Base-by-base conservation (phyloP, 305 asterid genomes). In the Plantago rigida region DNA sequence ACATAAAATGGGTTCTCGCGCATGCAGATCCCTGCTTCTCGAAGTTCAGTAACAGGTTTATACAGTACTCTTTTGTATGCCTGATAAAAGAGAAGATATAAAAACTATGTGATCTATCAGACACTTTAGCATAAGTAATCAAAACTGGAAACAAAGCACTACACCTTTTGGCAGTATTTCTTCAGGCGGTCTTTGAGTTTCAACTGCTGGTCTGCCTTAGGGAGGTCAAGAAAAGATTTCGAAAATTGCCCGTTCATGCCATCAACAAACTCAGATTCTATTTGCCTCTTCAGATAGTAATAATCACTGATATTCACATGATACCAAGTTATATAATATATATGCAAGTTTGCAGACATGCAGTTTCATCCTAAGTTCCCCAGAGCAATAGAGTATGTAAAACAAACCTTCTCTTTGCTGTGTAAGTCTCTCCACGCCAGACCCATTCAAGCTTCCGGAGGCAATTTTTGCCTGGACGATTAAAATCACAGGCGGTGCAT, bases 11-110 rank as follows among this genome's bases (percentile, higher is more conserved):
- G 85, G 78, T 92, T 92, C 81, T 92, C 99, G 60, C 99, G 86
- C 99, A 92, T 92, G 79, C 99, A 92, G 77, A 92, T 86, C 77
- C 94, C 96, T 57, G 99, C 99, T 74, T 92, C 97, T 69, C 95
- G 96, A 74, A 89, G 80, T 77, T 87, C 99, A 24, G 95, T 82
- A 66, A 87, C 87, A 75, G 99, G 99, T 72, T 89, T 92, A 71
- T 84, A 62, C 54, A 92, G 89, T 44, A 92, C 99, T 79, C 97
- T 82, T 80, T 86, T 92, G 75, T 89, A 92, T 51, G 97, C 99
- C 98, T 92, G 51, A 45, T n/a, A 65, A 73, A 55, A 56, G 63
- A 67, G 63, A 66, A 54, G 34, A 69, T 62, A 69, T 34, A 53
- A 24, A 24, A 46, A 56, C 34, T 51, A 3, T 54, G 56, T 51